Base-by-base conservation (phyloP, 176 grass and related monocot species). In the Carex cristatella region DNA sequence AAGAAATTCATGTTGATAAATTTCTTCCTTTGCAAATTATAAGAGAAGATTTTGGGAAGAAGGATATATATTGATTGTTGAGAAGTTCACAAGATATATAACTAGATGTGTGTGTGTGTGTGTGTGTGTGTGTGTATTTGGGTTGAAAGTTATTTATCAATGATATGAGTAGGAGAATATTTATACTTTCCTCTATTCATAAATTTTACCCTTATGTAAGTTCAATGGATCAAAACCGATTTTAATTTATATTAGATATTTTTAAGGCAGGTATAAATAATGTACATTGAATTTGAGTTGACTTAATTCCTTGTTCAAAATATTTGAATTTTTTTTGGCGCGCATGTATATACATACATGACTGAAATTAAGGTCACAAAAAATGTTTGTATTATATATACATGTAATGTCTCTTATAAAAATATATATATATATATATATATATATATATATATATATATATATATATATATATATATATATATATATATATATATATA, bases 201-300 rank as follows among this genome's bases (percentile, higher is more conserved):
- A 23, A 27, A 14, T 35, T 54, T 57, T 79, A 8, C 4, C 16
- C 28, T 2, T 32, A n/a, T 79, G 7, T 54, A 58, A 57, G 53
- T 79, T 33, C 14, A 79, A 54, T 79, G 19, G 14, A 79, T 54
- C 38, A 57, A 79, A 27, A 71, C 27, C 9, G 11, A 33, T 13
- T 31, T 35, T 42, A 42, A 71, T 71, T 37, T 16, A 23, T 16
- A 12, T 12, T 48, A 75, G 37, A n/a, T 2, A 35, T 49, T 75
- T 75, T 75, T 48, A 49, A n/a, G 8, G n/a, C 44, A 75, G 11
- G n/a, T 75, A 18, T 46, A 32, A 51, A 49, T 19, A 14, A 72
- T 51, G 28, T 79, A 79, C 74, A 79, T 54, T 79, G 19, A 79
- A 79, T 57, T 57, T 79, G 74, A 79, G 15, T n/a, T 72, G 15